Evolutionary conservation across 1,284 basidiomycete genomes (phyloP).

Genomic region (Heterobasidion occidentale): DNA sequence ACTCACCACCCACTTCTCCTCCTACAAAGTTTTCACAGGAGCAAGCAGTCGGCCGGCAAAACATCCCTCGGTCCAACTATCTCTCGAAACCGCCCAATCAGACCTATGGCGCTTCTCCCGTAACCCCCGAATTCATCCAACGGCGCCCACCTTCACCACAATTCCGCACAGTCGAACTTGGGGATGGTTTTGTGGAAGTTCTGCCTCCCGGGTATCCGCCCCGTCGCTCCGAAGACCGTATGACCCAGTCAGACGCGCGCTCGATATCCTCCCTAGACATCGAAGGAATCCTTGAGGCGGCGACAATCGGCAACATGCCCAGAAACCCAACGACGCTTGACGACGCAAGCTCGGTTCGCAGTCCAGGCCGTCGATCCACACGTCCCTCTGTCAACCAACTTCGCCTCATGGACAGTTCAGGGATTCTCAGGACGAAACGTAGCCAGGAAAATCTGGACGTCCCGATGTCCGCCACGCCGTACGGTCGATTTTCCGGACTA

Average conservation of each 20-base stretch:
- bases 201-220: not conserved
- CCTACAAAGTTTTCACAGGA: not conserved
- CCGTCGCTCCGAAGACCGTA: not conserved
- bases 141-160: not conserved
- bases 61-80: not conserved
- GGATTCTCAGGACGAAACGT: not conserved
- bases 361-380: not conserved
- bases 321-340: not conserved
- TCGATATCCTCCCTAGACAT: conserved; percentile 35
- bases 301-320: conserved; percentile 12
- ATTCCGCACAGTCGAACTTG: not conserved
- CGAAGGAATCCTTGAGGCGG: conserved; percentile 45
- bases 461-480: conserved; percentile 5
- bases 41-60: not conserved
- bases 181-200: not conserved
- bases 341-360: conserved; percentile 1
- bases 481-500: conserved; percentile 2
- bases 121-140: not conserved
- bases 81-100: not conserved
- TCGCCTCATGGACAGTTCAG: not conserved
- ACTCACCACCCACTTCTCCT: not conserved
- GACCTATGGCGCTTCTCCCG: not conserved
- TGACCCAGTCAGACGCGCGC: not conserved
- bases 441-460: conserved; percentile 6
- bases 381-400: not conserved